These are phyloP conservation scores for Chlamydomonas urium DNA, from an alignment of 139 green algal species.

Conservation along the genomic window DNA sequence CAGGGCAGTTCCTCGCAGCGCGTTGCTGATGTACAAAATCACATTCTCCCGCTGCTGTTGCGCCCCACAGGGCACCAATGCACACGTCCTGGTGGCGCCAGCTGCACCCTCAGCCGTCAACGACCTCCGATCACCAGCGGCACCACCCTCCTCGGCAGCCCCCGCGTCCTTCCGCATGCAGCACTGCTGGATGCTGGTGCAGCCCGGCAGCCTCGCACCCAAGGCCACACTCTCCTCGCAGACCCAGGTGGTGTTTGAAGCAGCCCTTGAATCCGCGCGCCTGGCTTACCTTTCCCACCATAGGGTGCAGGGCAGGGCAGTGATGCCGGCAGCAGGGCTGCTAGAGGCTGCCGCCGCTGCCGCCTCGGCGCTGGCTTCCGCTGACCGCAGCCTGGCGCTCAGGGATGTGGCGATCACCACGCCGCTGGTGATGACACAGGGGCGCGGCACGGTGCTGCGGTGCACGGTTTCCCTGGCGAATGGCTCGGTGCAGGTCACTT, in stretches of 20 bases:
- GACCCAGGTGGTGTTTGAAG: constrained; percentile 9
- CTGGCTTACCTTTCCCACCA: constrained; percentile 32
- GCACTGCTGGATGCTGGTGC: background rate
- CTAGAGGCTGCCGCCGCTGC: constrained; percentile 24
- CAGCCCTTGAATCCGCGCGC: background rate
- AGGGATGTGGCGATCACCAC: constrained; percentile 11
- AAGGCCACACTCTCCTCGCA: no score
- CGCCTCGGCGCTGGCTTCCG: background rate
- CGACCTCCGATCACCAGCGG: background rate
- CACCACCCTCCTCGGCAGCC: background rate
- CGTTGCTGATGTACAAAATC: no score
- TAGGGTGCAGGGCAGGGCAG: constrained; percentile 12
- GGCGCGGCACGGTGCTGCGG: no score
- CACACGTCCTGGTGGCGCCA: constrained; percentile 49
- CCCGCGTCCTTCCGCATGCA: no score
- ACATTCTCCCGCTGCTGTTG: background rate
- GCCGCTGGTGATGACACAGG: constrained; percentile 28
- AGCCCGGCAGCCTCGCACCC: background rate
- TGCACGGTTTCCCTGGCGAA: background rate
- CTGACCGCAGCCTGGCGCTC: background rate
- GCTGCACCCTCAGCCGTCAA: background rate
- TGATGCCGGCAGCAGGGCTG: constrained; percentile 35
- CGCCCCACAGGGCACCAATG: constrained; percentile 64
- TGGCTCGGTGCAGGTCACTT: constrained; percentile 17
- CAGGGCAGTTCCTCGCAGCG: no score